These are phyloP conservation scores for Pelargonium myrrhifolium DNA, from an alignment of 441 rosid species.

Conservation along the genomic window DNA sequence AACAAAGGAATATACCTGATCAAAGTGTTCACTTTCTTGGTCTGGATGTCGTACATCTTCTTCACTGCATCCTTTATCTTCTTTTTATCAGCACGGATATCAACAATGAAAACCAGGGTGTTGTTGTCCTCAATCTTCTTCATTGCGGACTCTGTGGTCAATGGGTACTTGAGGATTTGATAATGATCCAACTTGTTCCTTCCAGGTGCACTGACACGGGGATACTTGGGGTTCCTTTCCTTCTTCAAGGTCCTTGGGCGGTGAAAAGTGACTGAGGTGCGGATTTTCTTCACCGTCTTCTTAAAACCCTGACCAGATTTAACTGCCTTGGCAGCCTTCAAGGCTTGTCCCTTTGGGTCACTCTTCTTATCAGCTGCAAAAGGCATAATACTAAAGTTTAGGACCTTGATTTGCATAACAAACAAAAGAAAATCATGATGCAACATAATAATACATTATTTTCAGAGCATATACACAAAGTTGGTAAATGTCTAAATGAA, in stretches of 20 bases:
- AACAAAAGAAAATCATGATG: background rate
- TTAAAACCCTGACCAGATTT: conserved; percentile 3
- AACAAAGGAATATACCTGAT: conserved; percentile 46
- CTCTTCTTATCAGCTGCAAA: conserved; percentile 5
- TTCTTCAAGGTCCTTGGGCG: conserved; percentile 26
- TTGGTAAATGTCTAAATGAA: too few relatives aligned
- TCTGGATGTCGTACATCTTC: conserved; percentile 91
- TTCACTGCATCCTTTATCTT: conserved; percentile 87
- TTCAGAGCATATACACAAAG: too few relatives aligned
- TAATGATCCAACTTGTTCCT: conserved; percentile 39
- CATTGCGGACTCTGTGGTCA: conserved; percentile 80
- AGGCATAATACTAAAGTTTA: background rate
- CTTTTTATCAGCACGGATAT: conserved; percentile 63
- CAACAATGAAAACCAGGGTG: conserved; percentile 88
- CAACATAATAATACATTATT: background rate
- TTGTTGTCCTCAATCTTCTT: conserved; percentile 92
- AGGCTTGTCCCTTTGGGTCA: conserved; percentile 17
- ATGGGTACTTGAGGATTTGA: conserved; percentile 34
- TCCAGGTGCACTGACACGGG: conserved; percentile 26
- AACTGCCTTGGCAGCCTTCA: conserved; percentile 21
- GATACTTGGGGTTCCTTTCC: conserved; percentile 29
- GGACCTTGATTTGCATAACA: background rate
- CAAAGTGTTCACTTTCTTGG: conserved; percentile 92
- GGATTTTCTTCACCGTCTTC: conserved; percentile 14
- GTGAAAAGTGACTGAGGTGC: conserved; percentile 14